Conservation (phyloP, 306 rosid genomes). For the Purshia tridentata region DNA sequence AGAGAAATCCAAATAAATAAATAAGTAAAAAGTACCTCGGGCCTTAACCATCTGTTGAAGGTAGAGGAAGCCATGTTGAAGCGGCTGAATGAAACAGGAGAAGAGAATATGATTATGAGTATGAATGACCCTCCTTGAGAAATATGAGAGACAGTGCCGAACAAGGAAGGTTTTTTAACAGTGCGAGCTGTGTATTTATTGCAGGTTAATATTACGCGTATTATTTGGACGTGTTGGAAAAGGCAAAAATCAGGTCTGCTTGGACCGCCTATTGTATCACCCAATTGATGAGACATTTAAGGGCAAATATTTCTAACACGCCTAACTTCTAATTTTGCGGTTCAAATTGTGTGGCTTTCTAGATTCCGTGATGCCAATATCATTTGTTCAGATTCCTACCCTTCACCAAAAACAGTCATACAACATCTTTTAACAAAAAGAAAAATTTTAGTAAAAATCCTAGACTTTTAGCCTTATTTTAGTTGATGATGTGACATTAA, state of each 20-base stretch:
- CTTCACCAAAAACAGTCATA: too few species aligned
- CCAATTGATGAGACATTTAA: neutral
- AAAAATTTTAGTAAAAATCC: too few species aligned
- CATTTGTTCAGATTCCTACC: too few species aligned
- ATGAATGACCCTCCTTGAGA: neutral
- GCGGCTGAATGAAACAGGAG: neutral
- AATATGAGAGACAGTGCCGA: neutral
- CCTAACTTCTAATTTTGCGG: neutral
- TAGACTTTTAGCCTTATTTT: too few species aligned
- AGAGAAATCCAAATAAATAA: neutral
- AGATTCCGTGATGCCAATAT: too few species aligned
- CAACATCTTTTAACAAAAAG: too few species aligned
- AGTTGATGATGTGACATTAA: too few species aligned
- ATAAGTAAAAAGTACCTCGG: conserved; percentile 57
- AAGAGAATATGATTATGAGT: neutral
- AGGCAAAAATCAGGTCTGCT: conserved; percentile 29
- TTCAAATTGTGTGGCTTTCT: neutral
- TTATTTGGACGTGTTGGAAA: conserved; percentile 21
- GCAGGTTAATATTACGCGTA: neutral
- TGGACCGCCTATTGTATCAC: neutral
- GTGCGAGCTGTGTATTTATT: neutral
- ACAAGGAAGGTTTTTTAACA: neutral
- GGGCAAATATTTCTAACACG: neutral
- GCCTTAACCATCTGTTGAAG: conserved; percentile 66
- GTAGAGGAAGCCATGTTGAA: conserved; percentile 21